Conservation (phyloP, 768 basidiomycete genomes). For the Trametes cinnabarina region DNA sequence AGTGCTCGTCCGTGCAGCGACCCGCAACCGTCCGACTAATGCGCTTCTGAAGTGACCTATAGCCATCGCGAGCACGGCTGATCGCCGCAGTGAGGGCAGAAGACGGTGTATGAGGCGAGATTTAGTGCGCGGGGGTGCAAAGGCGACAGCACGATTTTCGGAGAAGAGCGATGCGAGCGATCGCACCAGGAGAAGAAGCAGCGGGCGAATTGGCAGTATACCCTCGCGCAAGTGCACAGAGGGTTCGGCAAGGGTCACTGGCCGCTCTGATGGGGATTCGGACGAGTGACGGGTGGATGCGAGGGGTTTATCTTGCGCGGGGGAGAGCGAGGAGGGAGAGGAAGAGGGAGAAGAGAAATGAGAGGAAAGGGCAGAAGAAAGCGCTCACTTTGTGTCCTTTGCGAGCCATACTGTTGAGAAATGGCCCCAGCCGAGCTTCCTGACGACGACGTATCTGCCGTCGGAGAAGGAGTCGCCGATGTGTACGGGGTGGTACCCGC, state of each 20-base stretch:
- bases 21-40: no score
- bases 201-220: constrained; percentile 4
- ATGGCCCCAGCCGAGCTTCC: constrained; percentile 96
- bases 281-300: background rate
- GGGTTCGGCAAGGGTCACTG: background rate
- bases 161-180: background rate
- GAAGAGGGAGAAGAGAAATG: background rate
- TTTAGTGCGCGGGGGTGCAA: background rate
- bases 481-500: constrained; percentile 90
- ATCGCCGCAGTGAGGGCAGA: background rate
- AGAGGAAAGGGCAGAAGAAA: background rate
- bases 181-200: background rate
- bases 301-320: background rate
- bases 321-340: constrained; percentile 12
- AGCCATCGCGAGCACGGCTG: background rate
- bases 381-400: constrained; percentile 70
- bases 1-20: background rate
- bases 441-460: constrained; percentile 83
- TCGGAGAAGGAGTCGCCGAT: constrained; percentile 90
- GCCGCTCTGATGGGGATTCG: background rate
- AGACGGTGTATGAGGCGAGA: background rate
- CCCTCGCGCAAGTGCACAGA: background rate
- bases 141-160: background rate
- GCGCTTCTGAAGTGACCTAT: background rate
- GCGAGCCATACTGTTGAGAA: constrained; percentile 94